Evolutionary conservation across 2,329 filamentous ascomycete genomes (phyloP).

Genomic region (Aspergillus aculeatus): DNA sequence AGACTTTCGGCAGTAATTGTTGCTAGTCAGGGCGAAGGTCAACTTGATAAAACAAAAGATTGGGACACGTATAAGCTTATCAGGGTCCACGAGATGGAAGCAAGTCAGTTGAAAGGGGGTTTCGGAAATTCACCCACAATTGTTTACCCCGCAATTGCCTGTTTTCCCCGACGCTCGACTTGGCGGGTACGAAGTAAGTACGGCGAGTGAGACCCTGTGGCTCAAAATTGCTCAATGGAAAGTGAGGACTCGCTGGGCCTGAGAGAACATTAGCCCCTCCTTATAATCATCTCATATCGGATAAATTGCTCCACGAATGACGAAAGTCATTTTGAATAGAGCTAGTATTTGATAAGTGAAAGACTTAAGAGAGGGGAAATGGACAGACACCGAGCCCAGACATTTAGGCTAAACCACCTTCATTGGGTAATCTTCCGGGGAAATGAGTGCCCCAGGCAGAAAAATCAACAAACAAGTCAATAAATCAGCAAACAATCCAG

Average conservation of each 20-base stretch:
- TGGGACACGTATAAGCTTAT: neutral
- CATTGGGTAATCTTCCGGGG: slow-evolving; percentile 6
- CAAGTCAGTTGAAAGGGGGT: neutral
- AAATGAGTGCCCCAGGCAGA: slow-evolving; percentile 1
- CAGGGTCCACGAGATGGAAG: neutral
- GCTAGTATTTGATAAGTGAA: neutral
- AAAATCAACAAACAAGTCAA: too few relatives aligned
- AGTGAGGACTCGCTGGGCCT: neutral
- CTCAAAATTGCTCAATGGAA: neutral
- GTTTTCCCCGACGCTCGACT: neutral
- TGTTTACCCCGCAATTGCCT: slow-evolving; percentile 4
- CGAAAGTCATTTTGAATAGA: too few relatives aligned
- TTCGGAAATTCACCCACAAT: neutral
- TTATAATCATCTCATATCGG: neutral
- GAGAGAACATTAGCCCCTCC: neutral
- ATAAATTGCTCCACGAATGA: neutral
- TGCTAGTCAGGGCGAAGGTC: too few relatives aligned
- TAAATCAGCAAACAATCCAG: too few relatives aligned
- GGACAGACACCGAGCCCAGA: too few relatives aligned
- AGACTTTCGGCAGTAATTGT: too few relatives aligned
- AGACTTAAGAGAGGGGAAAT: neutral
- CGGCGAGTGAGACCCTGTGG: neutral
- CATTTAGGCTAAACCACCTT: slow-evolving; percentile 7
- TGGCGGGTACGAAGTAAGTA: neutral
- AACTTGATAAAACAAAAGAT: neutral